A percentile compares a stretch with the other conserved stretches of the same genome.
phyloP scores from a whole-genome alignment of 2,329 filamentous ascomycete species.

The Ophiostoma piceae region DNA sequence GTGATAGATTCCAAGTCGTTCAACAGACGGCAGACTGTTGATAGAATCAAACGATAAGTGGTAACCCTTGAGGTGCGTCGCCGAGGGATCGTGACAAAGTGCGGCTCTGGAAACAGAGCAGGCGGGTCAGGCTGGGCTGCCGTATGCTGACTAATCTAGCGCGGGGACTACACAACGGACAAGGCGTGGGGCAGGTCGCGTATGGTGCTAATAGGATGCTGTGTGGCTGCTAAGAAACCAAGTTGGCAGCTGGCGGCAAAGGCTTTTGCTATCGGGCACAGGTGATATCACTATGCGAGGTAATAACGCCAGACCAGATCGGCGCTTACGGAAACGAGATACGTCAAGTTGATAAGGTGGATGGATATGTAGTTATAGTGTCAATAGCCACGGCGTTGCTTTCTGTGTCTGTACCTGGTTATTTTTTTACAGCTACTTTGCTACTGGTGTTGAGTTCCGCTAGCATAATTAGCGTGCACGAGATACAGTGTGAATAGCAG shows the following conservation, averaged over 20 bases:
- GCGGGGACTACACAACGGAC: not conserved
- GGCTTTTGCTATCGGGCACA: not conserved
- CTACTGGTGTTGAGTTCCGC: no score
- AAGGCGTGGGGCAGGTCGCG: constrained; percentile 1
- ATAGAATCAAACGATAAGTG: not conserved
- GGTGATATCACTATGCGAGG: not conserved
- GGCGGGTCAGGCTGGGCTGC: not conserved
- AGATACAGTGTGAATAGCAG: not conserved
- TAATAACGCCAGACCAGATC: constrained; percentile 15
- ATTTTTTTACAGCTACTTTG: no score
- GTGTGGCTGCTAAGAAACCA: not conserved
- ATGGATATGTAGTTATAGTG: constrained; percentile 14
- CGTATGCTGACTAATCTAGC: not conserved
- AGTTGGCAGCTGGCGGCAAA: not conserved
- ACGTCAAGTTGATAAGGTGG: constrained; percentile 14
- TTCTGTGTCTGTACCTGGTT: no score
- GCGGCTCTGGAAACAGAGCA: constrained; percentile 4
- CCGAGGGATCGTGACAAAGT: not conserved
- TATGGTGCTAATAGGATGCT: not conserved
- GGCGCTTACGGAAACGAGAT: constrained; percentile 17
- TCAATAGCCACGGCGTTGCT: not conserved
- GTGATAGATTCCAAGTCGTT: not conserved
- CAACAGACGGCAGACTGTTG: not conserved
- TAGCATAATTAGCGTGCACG: not conserved
- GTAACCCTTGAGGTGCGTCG: not conserved